Conservation (phyloP, 805 yeast genomes). For the Candida ulmi region DNA sequence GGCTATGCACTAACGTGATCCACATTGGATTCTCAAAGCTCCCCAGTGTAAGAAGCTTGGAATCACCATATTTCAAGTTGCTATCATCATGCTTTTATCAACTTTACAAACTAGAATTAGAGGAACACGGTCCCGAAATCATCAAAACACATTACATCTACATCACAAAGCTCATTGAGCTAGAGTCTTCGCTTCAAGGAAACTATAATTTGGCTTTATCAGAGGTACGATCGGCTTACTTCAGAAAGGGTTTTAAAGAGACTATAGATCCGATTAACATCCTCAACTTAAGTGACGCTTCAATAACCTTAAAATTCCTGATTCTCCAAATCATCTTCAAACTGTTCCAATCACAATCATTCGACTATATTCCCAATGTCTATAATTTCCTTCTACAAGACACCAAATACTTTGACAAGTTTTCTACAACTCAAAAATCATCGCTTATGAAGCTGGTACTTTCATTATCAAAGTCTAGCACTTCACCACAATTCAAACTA, state of each 20-base stretch:
- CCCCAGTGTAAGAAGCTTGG: slow-evolving; percentile 6
- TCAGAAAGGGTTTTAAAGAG: background rate
- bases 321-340: slow-evolving; percentile 17
- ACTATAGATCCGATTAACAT: background rate
- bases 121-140: slow-evolving; percentile 4
- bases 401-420: background rate
- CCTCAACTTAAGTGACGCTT: background rate
- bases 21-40: slow-evolving; percentile 16
- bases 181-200: slow-evolving; percentile 10
- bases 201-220: slow-evolving; percentile 5
- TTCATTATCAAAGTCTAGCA: slow-evolving; percentile 14
- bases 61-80: slow-evolving; percentile 16
- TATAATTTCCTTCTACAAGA: slow-evolving; percentile 8
- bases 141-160: slow-evolving; percentile 16
- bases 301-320: slow-evolving; percentile 13
- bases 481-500: slow-evolving; percentile 12
- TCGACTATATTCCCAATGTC: slow-evolving; percentile 2
- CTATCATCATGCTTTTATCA: slow-evolving; percentile 19
- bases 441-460: slow-evolving; percentile 14
- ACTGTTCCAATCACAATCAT: slow-evolving; percentile 14
- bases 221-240: slow-evolving; percentile 3
- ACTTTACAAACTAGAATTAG: slow-evolving; percentile 13
- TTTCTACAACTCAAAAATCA: slow-evolving; percentile 9
- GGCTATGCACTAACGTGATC: slow-evolving; percentile 18
- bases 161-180: slow-evolving; percentile 18